These are phyloP conservation scores for Euphorbia lathyris DNA, from an alignment of 345 rosid species.

Conservation along the genomic window DNA sequence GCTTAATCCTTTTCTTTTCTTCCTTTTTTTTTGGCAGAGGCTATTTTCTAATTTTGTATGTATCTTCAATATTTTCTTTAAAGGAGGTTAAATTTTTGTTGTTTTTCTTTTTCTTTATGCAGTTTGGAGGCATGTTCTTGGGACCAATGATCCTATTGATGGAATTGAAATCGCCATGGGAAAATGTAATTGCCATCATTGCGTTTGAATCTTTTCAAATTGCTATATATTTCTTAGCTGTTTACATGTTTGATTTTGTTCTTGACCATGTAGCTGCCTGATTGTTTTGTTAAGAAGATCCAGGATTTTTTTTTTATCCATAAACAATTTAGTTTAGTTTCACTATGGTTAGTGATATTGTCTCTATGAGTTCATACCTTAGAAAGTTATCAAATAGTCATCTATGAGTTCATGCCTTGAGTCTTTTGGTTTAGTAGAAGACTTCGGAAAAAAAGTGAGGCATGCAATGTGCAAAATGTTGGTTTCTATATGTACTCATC, in stretches of 20 bases:
- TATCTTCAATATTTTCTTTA: neutral
- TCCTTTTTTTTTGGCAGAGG: too few species aligned
- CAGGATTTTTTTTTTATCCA: neutral
- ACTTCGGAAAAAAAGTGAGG: neutral
- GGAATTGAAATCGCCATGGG: slow-evolving; percentile 79
- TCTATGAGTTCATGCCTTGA: too few species aligned
- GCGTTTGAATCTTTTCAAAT: neutral
- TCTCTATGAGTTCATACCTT: neutral
- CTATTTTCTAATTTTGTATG: neutral
- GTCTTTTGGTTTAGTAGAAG: neutral
- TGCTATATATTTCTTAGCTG: neutral
- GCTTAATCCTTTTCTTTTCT: too few species aligned
- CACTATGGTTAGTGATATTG: neutral
- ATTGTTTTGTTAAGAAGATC: neutral
- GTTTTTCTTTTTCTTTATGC: slow-evolving; percentile 14
- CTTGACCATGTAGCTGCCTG: neutral
- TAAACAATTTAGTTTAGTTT: neutral
- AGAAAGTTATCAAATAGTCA: neutral
- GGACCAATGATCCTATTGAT: slow-evolving; percentile 59
- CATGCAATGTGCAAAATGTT: neutral
- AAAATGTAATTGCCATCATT: slow-evolving; percentile 50
- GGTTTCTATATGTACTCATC: neutral
- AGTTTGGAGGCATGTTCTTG: slow-evolving; percentile 96
- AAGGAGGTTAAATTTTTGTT: neutral
- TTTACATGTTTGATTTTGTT: neutral